These are phyloP conservation scores for Candolleomyces aberdarensis DNA, from an alignment of 768 basidiomycete species.

Conservation along the genomic window DNA sequence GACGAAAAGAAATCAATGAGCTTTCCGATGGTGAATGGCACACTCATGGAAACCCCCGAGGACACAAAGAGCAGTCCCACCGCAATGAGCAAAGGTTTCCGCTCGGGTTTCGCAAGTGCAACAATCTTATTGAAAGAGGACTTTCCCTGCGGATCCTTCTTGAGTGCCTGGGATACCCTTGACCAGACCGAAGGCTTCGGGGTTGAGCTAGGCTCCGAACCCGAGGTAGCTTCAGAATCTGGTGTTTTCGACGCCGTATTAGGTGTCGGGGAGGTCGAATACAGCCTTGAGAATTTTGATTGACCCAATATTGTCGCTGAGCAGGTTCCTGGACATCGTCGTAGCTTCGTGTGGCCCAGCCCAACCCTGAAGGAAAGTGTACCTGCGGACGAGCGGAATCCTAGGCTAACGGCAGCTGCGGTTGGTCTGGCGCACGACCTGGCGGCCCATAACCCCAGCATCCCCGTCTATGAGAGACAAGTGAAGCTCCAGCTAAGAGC, in stretches of 20 bases:
- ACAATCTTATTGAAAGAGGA: constrained; percentile 76
- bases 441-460: constrained; percentile 25
- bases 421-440: constrained; percentile 18
- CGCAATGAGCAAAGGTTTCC: constrained; percentile 70
- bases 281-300: background rate
- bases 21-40: constrained; percentile 91
- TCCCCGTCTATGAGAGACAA: constrained; percentile 5
- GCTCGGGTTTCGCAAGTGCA: constrained; percentile 79
- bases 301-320: background rate
- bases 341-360: background rate
- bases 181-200: background rate
- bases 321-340: background rate
- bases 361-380: background rate
- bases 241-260: background rate
- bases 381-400: background rate
- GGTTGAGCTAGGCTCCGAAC: background rate
- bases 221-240: background rate
- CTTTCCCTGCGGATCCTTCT: constrained; percentile 36
- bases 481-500: background rate
- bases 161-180: constrained; percentile 21
- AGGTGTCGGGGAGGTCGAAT: constrained; percentile 4
- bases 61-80: constrained; percentile 83
- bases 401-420: background rate
- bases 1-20: constrained; percentile 92
- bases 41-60: constrained; percentile 85